Percentiles rank a stretch among this genome's conserved stretches.
Conservation (phyloP, 495 filamentous ascomycete genomes). For the Penicillium fimorum region DNA sequence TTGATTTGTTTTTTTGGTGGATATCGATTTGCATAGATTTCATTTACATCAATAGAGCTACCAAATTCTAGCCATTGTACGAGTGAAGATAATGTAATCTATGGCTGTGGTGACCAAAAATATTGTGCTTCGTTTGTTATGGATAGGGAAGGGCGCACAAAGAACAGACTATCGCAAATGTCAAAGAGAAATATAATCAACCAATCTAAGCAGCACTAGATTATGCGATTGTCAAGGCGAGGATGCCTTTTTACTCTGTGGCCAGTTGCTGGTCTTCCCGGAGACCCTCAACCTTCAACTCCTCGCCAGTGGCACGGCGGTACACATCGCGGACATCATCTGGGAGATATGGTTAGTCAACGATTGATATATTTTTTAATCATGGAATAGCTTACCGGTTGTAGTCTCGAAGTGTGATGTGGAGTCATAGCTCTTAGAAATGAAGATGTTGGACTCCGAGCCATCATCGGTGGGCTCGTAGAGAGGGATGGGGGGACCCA, state of each 20-base stretch:
- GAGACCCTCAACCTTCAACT: slow-evolving; percentile 67
- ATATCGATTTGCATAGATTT: slow-evolving; percentile 7
- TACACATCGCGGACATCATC: slow-evolving; percentile 97
- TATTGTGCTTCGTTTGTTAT: slow-evolving; percentile 22
- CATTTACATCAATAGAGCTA: neutral
- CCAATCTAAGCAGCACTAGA: slow-evolving; percentile 34
- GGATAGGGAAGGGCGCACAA: slow-evolving; percentile 15
- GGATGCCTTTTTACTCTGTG: slow-evolving; percentile 40
- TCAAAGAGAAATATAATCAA: slow-evolving; percentile 36
- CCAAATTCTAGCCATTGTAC: slow-evolving; percentile 4
- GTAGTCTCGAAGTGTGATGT: slow-evolving; percentile 97
- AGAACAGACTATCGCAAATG: slow-evolving; percentile 24
- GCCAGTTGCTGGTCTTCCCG: slow-evolving; percentile 52
- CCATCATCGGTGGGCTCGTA: slow-evolving; percentile 91
- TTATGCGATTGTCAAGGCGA: slow-evolving; percentile 21
- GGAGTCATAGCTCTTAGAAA: slow-evolving; percentile 97
- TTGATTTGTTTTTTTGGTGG: slow-evolving; percentile 8
- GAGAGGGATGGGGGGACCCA: slow-evolving; percentile 85
- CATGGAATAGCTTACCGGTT: slow-evolving; percentile 49
- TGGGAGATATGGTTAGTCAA: slow-evolving; percentile 17
- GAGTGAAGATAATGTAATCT: slow-evolving; percentile 1
- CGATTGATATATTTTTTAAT: neutral
- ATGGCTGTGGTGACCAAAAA: slow-evolving; percentile 10
- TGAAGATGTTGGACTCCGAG: slow-evolving; percentile 86
- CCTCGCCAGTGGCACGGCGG: slow-evolving; percentile 78